Evolutionary conservation across 108 stramenopile species (phyloP).

Genomic region (Epithemia pelagica): DNA sequence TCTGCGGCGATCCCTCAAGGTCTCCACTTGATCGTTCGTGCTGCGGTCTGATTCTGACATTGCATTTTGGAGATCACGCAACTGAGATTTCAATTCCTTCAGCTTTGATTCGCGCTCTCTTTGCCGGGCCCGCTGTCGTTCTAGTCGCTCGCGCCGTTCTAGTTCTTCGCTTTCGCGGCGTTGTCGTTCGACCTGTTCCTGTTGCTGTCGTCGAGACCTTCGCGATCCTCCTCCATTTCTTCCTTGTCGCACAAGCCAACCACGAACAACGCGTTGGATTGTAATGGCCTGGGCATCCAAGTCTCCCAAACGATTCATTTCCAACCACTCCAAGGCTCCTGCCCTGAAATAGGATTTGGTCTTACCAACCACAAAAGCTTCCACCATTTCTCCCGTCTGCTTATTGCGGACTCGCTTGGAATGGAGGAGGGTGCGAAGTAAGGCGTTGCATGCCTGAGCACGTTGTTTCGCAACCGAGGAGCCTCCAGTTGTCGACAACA

Average conservation of each 20-base stretch:
- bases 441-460: background rate
- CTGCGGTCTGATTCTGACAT: slow-evolving; percentile 37
- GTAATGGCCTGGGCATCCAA: slow-evolving; percentile 25
- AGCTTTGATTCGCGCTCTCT: slow-evolving; percentile 44
- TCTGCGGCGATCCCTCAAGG: slow-evolving; percentile 28
- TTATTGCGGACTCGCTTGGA: background rate
- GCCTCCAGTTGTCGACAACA: background rate
- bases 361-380: slow-evolving; percentile 57
- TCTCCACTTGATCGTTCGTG: slow-evolving; percentile 35
- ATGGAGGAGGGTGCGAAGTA: background rate
- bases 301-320: slow-evolving; percentile 32
- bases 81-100: slow-evolving; percentile 39
- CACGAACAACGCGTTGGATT: slow-evolving; percentile 26
- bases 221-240: background rate
- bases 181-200: slow-evolving; percentile 2
- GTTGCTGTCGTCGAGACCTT: background rate
- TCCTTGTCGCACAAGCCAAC: slow-evolving; percentile 21
- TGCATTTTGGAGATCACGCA: slow-evolving; percentile 43
- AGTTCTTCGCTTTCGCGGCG: slow-evolving; percentile 21
- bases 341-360: slow-evolving; percentile 72
- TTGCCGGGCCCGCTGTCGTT: slow-evolving; percentile 48
- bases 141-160: slow-evolving; percentile 36
- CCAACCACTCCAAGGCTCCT: slow-evolving; percentile 65
- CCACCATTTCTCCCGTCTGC: background rate
- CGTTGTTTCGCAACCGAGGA: background rate